Evolutionary conservation across 2,329 filamentous ascomycete genomes (phyloP).

Genomic region (Drechslera avenae): DNA sequence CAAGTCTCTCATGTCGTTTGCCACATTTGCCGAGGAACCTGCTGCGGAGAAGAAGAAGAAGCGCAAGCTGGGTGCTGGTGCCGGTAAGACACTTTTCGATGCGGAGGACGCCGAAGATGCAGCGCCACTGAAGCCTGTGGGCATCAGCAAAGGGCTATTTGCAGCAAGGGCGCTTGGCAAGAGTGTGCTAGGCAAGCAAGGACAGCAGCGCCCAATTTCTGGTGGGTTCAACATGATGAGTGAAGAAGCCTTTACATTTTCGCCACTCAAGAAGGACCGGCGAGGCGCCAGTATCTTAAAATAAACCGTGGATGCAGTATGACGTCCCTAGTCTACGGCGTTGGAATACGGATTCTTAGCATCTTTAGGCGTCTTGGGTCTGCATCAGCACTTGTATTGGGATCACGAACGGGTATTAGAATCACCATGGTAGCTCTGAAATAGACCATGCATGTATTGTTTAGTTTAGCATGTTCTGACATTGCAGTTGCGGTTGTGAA

Average conservation of each 20-base stretch:
- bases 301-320: conserved; percentile 4
- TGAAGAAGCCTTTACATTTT: conserved; percentile 48
- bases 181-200: conserved; percentile 37
- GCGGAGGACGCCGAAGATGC: conserved; percentile 40
- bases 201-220: conserved; percentile 34
- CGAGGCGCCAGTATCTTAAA: conserved; percentile 36
- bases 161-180: conserved; percentile 46
- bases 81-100: conserved; percentile 71
- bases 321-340: background rate
- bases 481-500: too few species aligned
- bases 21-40: conserved; percentile 47
- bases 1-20: conserved; percentile 56
- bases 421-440: too few species aligned
- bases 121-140: conserved; percentile 39
- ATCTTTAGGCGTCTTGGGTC: too few species aligned
- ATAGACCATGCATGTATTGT: too few species aligned
- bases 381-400: too few species aligned
- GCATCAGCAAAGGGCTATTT: conserved; percentile 44
- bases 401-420: too few species aligned
- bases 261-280: conserved; percentile 50
- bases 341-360: too few species aligned
- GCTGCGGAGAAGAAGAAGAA: conserved; percentile 60
- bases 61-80: conserved; percentile 68
- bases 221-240: conserved; percentile 45
- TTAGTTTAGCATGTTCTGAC: too few species aligned